Conservation (phyloP, 768 basidiomycete species). For the Lepiota brunneoincarnata region DNA sequence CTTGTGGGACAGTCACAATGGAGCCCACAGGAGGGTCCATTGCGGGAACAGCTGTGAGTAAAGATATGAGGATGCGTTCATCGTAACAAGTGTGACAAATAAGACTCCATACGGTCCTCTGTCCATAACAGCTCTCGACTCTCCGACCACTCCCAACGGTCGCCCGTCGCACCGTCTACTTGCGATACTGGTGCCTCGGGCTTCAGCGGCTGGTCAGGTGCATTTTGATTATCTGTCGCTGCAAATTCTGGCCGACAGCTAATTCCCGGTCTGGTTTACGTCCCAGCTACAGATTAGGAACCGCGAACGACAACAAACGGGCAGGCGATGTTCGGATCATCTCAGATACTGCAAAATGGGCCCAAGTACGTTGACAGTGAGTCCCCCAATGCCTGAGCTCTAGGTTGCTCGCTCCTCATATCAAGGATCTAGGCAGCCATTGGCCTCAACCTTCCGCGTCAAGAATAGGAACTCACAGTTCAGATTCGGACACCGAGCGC, state of each 20-base stretch:
- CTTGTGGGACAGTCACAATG: constrained; percentile 76
- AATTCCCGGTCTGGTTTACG: background rate
- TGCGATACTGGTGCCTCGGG: background rate
- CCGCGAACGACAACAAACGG: background rate
- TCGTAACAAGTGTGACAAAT: background rate
- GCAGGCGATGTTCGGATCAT: constrained; percentile 4
- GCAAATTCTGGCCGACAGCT: background rate
- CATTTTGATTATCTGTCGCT: background rate
- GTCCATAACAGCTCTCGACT: too few relatives aligned
- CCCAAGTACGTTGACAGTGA: constrained; percentile 12
- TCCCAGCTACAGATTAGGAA: background rate
- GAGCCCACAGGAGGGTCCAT: constrained; percentile 53
- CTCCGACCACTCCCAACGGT: too few relatives aligned
- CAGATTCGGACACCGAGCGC: constrained; percentile 56
- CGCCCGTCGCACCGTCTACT: too few relatives aligned
- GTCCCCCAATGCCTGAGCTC: background rate
- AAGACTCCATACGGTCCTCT: background rate
- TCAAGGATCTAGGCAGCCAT: background rate
- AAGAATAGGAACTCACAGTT: constrained; percentile 25
- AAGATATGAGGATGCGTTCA: background rate
- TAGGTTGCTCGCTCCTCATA: background rate
- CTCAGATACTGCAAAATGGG: constrained; percentile 8
- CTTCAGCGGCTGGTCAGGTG: background rate
- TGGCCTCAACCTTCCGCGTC: constrained; percentile 2
- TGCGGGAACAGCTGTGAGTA: background rate